A percentile compares a stretch with the other conserved stretches of the same genome.
These are phyloP conservation scores for Lentinus tigrinus DNA, from an alignment of 768 basidiomycete genomes.

Conservation along the genomic window DNA sequence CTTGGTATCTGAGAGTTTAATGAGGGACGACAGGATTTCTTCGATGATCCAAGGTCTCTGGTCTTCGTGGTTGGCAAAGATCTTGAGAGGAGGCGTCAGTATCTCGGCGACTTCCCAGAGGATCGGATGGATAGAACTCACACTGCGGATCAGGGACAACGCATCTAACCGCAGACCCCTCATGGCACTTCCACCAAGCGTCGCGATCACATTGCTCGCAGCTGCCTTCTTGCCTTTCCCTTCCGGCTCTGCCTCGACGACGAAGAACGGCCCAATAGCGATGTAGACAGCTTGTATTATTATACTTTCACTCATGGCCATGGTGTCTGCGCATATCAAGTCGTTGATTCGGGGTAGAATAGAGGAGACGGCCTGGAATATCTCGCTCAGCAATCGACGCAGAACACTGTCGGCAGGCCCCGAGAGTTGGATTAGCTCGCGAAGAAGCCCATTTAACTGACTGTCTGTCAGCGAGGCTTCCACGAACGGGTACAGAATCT, in stretches of 20 bases:
- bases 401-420: slow-evolving; percentile 29
- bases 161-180: slow-evolving; percentile 80
- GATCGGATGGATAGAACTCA: slow-evolving; percentile 38
- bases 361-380: slow-evolving; percentile 70
- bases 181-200: slow-evolving; percentile 78
- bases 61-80: slow-evolving; percentile 87
- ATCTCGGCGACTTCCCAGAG: neutral
- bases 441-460: slow-evolving; percentile 48
- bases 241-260: slow-evolving; percentile 64
- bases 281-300: slow-evolving; percentile 93
- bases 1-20: slow-evolving; percentile 86
- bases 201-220: slow-evolving; percentile 25
- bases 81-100: slow-evolving; percentile 42
- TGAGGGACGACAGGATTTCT: slow-evolving; percentile 88
- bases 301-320: slow-evolving; percentile 85
- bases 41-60: slow-evolving; percentile 98
- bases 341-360: slow-evolving; percentile 73
- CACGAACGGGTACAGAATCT: slow-evolving; percentile 83
- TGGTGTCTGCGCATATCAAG: slow-evolving; percentile 68
- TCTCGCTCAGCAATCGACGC: slow-evolving; percentile 59
- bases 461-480: slow-evolving; percentile 55
- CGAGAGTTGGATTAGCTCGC: slow-evolving; percentile 45
- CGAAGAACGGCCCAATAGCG: slow-evolving; percentile 92
- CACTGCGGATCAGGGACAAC: slow-evolving; percentile 79
- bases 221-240: slow-evolving; percentile 46